A percentile compares a stretch with the other conserved stretches of the same genome.
These are phyloP conservation scores for Cercophora newfieldiana DNA, from an alignment of 495 filamentous ascomycete genomes.

Conservation along the genomic window DNA sequence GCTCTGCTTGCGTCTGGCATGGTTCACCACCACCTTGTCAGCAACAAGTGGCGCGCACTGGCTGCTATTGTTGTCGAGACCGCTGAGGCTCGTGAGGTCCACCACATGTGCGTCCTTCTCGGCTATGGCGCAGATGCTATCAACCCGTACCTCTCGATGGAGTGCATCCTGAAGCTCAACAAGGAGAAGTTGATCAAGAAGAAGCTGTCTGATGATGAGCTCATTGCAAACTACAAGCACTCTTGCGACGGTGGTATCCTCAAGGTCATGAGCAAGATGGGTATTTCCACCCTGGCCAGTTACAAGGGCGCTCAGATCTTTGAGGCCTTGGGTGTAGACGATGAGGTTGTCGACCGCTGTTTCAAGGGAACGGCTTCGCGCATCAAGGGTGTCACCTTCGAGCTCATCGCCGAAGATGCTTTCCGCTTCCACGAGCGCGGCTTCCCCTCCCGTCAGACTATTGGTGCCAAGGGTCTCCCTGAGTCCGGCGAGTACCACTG, in stretches of 20 bases:
- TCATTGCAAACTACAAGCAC: constrained; percentile 96
- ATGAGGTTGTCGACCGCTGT: constrained; percentile 92
- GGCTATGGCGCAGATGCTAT: constrained; percentile 96
- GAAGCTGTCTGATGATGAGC: constrained; percentile 76
- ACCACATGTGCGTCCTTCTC: constrained; percentile 97
- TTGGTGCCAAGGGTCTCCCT: constrained; percentile 78
- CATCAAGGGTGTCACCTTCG: constrained; percentile 94
- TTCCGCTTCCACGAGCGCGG: constrained; percentile 97
- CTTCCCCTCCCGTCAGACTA: constrained; percentile 79
- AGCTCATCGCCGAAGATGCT: constrained; percentile 93
- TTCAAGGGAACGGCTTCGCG: constrained; percentile 95
- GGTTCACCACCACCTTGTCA: constrained; percentile 95
- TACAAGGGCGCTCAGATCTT: constrained; percentile 99
- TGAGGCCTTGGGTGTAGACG: constrained; percentile 96
- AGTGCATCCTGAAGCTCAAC: constrained; percentile 99
- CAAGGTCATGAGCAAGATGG: constrained; percentile 99
- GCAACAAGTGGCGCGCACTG: constrained; percentile 93
- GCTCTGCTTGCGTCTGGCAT: constrained; percentile 88
- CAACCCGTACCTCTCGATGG: constrained; percentile 95
- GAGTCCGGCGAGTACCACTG: constrained; percentile 99
- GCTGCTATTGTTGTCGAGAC: constrained; percentile 91
- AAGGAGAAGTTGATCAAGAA: constrained; percentile 92
- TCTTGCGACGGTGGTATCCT: constrained; percentile 97
- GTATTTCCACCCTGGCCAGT: constrained; percentile 95
- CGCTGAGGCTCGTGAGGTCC: constrained; percentile 95